Conservation (phyloP, 768 basidiomycete genomes). For the Auricularia sp. region DNA sequence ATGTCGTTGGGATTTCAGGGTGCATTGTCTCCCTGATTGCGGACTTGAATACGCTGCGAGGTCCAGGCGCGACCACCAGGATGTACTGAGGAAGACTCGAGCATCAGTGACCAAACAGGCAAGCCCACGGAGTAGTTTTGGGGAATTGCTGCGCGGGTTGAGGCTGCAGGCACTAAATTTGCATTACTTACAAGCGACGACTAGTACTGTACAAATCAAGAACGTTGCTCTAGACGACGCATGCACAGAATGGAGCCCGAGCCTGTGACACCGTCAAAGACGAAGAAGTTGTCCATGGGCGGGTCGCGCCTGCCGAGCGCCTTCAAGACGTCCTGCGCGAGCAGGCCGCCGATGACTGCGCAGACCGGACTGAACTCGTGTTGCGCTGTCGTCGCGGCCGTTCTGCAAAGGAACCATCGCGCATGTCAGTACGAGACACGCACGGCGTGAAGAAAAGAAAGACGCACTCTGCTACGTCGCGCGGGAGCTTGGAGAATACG, state of each 20-base stretch:
- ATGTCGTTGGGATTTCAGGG: too few species aligned
- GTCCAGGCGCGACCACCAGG: too few species aligned
- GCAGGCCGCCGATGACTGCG: slow-evolving; percentile 88
- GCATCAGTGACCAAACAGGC: too few species aligned
- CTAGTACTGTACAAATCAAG: too few species aligned
- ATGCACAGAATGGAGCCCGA: slow-evolving; percentile 46
- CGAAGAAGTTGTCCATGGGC: slow-evolving; percentile 86
- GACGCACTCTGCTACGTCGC: slow-evolving; percentile 52
- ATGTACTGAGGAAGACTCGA: too few species aligned
- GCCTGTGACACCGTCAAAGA: slow-evolving; percentile 77
- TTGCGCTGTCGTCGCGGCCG: slow-evolving; percentile 54
- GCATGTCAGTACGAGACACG: neutral
- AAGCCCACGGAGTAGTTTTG: too few species aligned
- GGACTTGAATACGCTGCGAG: too few species aligned
- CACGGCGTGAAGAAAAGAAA: slow-evolving; percentile 10
- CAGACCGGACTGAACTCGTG: slow-evolving; percentile 90
- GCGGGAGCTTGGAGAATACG: slow-evolving; percentile 45
- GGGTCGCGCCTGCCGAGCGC: slow-evolving; percentile 82
- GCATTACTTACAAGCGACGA: too few species aligned
- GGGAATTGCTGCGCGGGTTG: too few species aligned
- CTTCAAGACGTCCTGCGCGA: slow-evolving; percentile 92
- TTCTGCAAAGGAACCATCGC: slow-evolving; percentile 30
- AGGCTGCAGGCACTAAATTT: too few species aligned
- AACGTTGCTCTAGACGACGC: neutral
- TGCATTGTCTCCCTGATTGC: too few species aligned